Percentiles rank a stretch among this genome's conserved stretches.
Evolutionary conservation across 306 rosid genomes (phyloP).

Genomic region (Citrullus amarus): DNA sequence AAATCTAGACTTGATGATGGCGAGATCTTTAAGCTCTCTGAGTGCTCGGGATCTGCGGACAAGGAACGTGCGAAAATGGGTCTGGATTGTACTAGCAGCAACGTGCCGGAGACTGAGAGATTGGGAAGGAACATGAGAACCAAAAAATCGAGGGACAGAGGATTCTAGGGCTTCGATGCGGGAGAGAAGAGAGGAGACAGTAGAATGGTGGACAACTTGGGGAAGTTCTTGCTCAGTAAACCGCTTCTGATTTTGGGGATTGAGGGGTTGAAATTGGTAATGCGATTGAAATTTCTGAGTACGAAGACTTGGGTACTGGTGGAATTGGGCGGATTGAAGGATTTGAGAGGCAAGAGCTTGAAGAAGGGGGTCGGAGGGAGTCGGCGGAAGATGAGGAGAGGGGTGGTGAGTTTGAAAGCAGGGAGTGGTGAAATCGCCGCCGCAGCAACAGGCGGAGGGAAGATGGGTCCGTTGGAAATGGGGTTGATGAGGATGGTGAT

Average conservation of each 20-base stretch:
- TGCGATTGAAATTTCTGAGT: slow-evolving; percentile 13
- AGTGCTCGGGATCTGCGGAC: slow-evolving; percentile 79
- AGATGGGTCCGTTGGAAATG: slow-evolving; percentile 15
- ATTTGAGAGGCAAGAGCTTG: slow-evolving; percentile 1
- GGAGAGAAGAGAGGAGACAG: slow-evolving; percentile 39
- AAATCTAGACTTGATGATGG: slow-evolving; percentile 48
- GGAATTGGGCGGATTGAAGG: slow-evolving; percentile 3
- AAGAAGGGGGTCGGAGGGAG: slow-evolving; percentile 19
- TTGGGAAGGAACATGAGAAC: slow-evolving; percentile 3
- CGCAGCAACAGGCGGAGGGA: slow-evolving; percentile 12
- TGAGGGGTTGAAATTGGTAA: slow-evolving; percentile 13
- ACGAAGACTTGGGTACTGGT: slow-evolving; percentile 14
- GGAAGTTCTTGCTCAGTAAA: background rate
- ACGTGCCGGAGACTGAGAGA: slow-evolving; percentile 62
- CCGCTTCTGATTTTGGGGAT: slow-evolving; percentile 7
- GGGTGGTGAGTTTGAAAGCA: slow-evolving; percentile 21
- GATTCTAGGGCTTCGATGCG: slow-evolving; percentile 88
- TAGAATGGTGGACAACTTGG: slow-evolving; percentile 13
- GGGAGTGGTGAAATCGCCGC: slow-evolving; percentile 16
- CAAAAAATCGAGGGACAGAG: slow-evolving; percentile 31
- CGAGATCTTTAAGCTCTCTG: slow-evolving; percentile 66
- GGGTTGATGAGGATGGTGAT: slow-evolving; percentile 14
- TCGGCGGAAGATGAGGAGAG: slow-evolving; percentile 17
- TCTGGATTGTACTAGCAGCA: slow-evolving; percentile 67
- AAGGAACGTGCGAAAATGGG: slow-evolving; percentile 77